Base-by-base conservation (phyloP, 2,329 filamentous ascomycete genomes). In the Plectosphaerella cucumerina region DNA sequence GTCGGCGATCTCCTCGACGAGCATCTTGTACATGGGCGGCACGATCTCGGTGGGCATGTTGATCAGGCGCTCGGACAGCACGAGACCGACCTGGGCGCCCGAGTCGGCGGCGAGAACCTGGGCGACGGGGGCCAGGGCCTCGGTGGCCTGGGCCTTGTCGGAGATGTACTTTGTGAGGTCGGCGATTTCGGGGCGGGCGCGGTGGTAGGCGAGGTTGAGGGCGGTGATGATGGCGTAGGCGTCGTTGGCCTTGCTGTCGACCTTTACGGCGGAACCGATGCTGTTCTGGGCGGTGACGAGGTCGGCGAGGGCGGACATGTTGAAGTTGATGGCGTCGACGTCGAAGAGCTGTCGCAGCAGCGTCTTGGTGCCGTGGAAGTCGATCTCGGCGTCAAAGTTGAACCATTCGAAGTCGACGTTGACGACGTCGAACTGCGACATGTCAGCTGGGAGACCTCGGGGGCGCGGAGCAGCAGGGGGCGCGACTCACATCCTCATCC, bases 371-470 rank as follows among this genome's bases (percentile, higher is more conserved):
- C 94, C 94, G 71, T 97, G 93, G 70, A 97, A 97, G 70, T 99
- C 94, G 61, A 96, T 80, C 8, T 88, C 84, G 2, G 89, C 79
- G 61, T 94, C 87, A 56, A 93, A 96, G 71, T 97, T 95, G 75
- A 97, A 99, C 89, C 91, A 97, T 74, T 99, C 94, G 63, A 99
- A 99, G 58, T 97, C 93, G 52, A 97, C 91, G 65, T 97, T 87
- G 58, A 99, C 84, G 68, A 93, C 87, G 65, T 96, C 89, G 63
- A 91, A 87, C 63, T 96, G 21, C 20, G 6, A 23, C 17, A 10
- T 35, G 50, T 55, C 53, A 47, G 37, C 21, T 65, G 50, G 59
- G 53, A n/a, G 37, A 26, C 23, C 23, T 22, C 44, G 17, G 4
- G 35, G 49, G 46, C 4, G 26, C 26, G 56, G 44, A 49, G 44